Evolutionary conservation across 2,329 filamentous ascomycete species (phyloP), one percentile per base, ranked within the genome.

Genomic region (Corynespora cassiicola): DNA sequence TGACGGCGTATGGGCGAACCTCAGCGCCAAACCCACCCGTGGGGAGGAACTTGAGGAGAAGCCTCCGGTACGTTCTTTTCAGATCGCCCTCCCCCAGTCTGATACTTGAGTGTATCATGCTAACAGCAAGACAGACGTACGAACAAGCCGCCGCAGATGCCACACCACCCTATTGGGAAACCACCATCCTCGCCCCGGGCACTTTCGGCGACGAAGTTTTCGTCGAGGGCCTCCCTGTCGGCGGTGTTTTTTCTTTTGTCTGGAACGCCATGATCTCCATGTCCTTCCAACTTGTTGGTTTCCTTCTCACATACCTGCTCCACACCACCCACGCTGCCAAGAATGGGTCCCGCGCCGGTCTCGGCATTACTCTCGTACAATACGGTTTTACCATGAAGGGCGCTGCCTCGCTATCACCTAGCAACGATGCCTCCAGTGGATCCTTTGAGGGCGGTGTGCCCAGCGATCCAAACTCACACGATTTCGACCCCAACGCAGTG

Each of bases 271-370:
- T 97, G 82, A 97, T 99, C 53, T 95, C 90, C 51, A 92, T 95
- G 80, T 95, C 91, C 27, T 97, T 99, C 77, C 89, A 95, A 69
- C 82, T 97, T 49, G 89, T 96, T 70, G 94, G 94, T 36, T 99
- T 99, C 78, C 83, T 99, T 19, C 87, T 99, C 58, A 97, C 94
- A 18, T 99, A 99, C 68, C 88, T 99, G 40, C 81, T 99, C 3
- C 94, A 99, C 77, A 97, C 94, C 19, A 96, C 92, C 6, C 94
- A 99, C 69, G 94, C 94, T 4, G 94, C 94, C 58, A 99, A 99
- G 75, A 96, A 99, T 66, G 94, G 94, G 32, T 96, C 91, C 29
- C 87, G 90, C 61, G 91, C 92, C 34, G 94, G 94, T 36, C 85
- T 99, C 33, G 94, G 94, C 45, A 89, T 99, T 55, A 96, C 91